Conservation (phyloP, 169 alveolate genomes). For the Besnoitia besnoiti region DNA sequence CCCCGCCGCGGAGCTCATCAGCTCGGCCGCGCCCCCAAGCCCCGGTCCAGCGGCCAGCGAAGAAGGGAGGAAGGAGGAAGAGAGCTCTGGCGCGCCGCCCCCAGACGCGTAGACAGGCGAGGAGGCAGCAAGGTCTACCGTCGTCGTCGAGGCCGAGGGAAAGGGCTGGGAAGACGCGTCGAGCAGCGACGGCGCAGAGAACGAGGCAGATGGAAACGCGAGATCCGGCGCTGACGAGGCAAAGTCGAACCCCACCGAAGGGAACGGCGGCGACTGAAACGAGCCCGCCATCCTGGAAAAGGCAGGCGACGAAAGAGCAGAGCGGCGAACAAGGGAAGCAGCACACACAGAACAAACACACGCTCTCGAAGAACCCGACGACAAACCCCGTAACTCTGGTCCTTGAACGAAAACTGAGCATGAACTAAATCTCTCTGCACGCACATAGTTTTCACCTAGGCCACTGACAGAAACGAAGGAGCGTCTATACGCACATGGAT, state of each 20-base stretch:
- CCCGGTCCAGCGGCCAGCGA: not conserved
- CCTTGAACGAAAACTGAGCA: too few species aligned
- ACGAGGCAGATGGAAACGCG: not conserved
- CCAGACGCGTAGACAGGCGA: not conserved
- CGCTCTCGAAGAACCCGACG: too few species aligned
- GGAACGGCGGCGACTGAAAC: not conserved
- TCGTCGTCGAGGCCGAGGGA: not conserved
- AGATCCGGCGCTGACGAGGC: not conserved
- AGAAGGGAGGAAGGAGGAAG: not conserved
- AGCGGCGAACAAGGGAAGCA: not conserved
- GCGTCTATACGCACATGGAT: too few species aligned
- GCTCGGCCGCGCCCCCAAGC: not conserved
- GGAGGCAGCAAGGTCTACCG: not conserved
- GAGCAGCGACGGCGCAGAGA: not conserved
- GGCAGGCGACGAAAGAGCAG: not conserved
- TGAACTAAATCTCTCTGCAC: too few species aligned
- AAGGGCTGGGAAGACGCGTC: not conserved
- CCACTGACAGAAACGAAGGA: too few species aligned
- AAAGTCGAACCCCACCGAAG: not conserved
- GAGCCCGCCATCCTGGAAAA: not conserved
- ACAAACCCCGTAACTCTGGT: too few species aligned
- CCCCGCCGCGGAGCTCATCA: not conserved
- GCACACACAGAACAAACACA: too few species aligned
- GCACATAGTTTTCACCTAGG: too few species aligned
- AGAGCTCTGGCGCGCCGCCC: not conserved